A percentile compares a stretch with the other conserved stretches of the same genome.
phyloP scores from a whole-genome alignment of 345 rosid genomes.

The Murraya koenigii region DNA sequence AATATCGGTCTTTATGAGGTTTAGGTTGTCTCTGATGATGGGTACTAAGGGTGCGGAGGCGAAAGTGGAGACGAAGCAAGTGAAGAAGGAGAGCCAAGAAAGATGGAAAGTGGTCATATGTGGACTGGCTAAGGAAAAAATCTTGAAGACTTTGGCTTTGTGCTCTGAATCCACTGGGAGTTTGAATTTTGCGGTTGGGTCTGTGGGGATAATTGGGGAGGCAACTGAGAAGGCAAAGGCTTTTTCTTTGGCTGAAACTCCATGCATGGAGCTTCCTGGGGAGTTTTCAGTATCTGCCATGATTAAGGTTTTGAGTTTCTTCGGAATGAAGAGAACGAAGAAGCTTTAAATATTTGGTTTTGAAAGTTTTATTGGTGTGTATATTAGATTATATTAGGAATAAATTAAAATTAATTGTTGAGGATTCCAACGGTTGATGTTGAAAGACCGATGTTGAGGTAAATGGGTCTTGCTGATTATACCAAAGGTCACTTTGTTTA shows the following conservation, averaged over 20 bases:
- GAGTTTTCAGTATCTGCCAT: conserved; percentile 51
- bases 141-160: conserved; percentile 67
- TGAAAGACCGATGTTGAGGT: not conserved
- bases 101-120: conserved; percentile 92
- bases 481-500: not conserved
- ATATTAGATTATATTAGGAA: not conserved
- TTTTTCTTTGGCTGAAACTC: conserved; percentile 66
- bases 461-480: not conserved
- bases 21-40: conserved; percentile 76
- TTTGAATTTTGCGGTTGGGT: conserved; percentile 54
- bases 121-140: conserved; percentile 71
- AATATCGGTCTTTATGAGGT: conserved; percentile 52
- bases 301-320: not conserved
- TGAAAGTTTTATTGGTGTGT: not conserved
- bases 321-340: not conserved
- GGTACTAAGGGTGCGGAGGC: conserved; percentile 92
- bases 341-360: not conserved
- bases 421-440: not conserved
- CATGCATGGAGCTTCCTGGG: conserved; percentile 84
- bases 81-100: conserved; percentile 90
- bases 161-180: conserved; percentile 84
- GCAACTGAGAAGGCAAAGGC: conserved; percentile 58
- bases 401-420: not conserved
- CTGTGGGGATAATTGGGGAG: conserved; percentile 57
- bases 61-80: conserved; percentile 81